Evolutionary conservation across 768 basidiomycete species (phyloP).

Genomic region (Agaricus sinodeliciosus): DNA sequence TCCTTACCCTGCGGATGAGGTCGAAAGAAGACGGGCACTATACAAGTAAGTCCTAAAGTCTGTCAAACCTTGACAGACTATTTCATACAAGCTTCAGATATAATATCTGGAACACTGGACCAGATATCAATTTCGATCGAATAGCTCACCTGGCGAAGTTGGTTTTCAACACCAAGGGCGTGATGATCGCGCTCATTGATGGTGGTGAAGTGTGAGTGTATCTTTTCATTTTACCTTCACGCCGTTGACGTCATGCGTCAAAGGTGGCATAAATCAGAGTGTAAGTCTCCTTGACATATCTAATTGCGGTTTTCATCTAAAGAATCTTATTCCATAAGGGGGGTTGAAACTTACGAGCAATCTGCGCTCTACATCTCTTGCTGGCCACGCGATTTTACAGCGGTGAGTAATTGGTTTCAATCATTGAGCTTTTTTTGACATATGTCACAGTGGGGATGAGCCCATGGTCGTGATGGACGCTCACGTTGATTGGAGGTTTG

Average conservation of each 20-base stretch:
- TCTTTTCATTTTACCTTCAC: neutral
- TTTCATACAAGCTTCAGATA: conserved; percentile 42
- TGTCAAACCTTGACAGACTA: neutral
- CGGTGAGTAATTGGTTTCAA: conserved; percentile 35
- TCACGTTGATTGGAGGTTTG: conserved; percentile 80
- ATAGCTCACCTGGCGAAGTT: conserved; percentile 90
- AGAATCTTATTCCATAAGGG: conserved; percentile 26
- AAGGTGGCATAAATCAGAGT: conserved; percentile 89
- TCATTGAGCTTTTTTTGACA: conserved; percentile 3
- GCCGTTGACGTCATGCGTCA: conserved; percentile 2
- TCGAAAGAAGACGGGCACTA: conserved; percentile 74
- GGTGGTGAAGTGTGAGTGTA: conserved; percentile 67
- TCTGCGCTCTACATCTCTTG: conserved; percentile 64
- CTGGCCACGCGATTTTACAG: conserved; percentile 78
- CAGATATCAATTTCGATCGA: conserved; percentile 88
- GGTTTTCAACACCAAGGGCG: conserved; percentile 87
- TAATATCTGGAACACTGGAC: conserved; percentile 82
- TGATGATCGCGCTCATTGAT: conserved; percentile 79
- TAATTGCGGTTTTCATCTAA: conserved; percentile 2
- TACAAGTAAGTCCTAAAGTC: conserved; percentile 53
- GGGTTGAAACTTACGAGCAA: conserved; percentile 34
- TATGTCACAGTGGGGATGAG: conserved; percentile 60
- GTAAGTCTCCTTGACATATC: conserved; percentile 32
- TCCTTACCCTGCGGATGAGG: conserved; percentile 80
- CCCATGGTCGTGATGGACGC: conserved; percentile 84